These are phyloP conservation scores for Chenopodium suecicum DNA, from an alignment of 148 eudicot genomes.

Conservation along the genomic window DNA sequence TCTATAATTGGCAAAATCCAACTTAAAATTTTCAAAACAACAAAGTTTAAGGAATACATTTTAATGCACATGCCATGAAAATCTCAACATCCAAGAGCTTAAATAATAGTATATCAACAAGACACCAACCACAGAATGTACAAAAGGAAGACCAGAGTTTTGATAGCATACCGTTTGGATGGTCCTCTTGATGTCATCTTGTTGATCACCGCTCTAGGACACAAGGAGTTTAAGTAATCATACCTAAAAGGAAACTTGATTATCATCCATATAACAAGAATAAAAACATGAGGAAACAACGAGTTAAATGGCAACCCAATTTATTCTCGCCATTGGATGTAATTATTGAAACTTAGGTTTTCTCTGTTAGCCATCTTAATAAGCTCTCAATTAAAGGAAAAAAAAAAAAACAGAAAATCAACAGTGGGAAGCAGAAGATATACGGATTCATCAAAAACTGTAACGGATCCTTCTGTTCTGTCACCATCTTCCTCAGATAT, in stretches of 20 bases:
- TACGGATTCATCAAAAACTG: constrained; percentile 78
- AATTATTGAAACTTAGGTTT: not conserved
- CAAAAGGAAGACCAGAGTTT: not conserved
- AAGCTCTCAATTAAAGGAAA: not conserved
- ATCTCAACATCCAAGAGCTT: not conserved
- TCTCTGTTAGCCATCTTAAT: not conserved
- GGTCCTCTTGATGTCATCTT: constrained; percentile 39
- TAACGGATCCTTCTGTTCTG: constrained; percentile 42
- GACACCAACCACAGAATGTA: not conserved
- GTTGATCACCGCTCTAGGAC: constrained; percentile 57
- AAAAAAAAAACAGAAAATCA: constrained; percentile 4
- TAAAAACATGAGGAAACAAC: not conserved
- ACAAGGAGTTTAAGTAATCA: constrained; percentile 71
- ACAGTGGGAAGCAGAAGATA: constrained; percentile 13
- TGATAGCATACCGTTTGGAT: constrained; percentile 45
- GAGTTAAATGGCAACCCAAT: no score
- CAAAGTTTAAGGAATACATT: not conserved
- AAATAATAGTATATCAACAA: not conserved
- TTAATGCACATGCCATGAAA: not conserved
- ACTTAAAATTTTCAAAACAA: not conserved
- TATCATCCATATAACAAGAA: constrained; percentile 3
- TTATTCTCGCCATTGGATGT: not conserved
- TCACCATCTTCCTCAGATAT: constrained; percentile 58
- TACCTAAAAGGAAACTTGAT: constrained; percentile 32
- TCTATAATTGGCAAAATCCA: not conserved